Evolutionary conservation across 305 asterid species (phyloP).

Genomic region (Fraxinus greggii): DNA sequence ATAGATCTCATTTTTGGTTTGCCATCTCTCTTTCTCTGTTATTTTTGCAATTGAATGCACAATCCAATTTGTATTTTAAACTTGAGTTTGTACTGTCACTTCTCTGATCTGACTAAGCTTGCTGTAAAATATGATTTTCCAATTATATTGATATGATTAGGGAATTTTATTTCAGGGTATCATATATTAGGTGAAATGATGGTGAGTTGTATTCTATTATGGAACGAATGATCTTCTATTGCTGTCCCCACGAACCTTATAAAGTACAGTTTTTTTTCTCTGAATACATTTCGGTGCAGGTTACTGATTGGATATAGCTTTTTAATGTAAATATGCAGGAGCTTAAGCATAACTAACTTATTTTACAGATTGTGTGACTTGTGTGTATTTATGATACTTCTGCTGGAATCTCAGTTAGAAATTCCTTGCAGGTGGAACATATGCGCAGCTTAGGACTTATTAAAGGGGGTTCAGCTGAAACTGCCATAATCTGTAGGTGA

Average conservation of each 20-base stretch:
- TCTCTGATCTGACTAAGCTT: conserved; percentile 15
- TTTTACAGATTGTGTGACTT: not conserved
- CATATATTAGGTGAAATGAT: not conserved
- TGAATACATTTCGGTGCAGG: not conserved
- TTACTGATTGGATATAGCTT: conserved; percentile 9
- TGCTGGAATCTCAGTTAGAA: conserved; percentile 17
- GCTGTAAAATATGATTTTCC: conserved; percentile 5
- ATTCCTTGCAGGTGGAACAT: conserved; percentile 62
- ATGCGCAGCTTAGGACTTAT: conserved; percentile 74
- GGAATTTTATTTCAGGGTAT: not conserved
- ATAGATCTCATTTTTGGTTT: not conserved
- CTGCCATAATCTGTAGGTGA: conserved; percentile 82
- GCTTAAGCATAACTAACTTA: not conserved
- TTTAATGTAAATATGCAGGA: not conserved
- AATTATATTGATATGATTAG: conserved; percentile 5
- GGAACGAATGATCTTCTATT: not conserved
- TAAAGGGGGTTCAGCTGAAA: conserved; percentile 74
- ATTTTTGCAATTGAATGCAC: conserved; percentile 6
- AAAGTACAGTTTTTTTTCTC: not conserved
- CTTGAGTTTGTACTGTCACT: not conserved
- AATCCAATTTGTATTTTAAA: not conserved
- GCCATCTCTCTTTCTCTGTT: not conserved
- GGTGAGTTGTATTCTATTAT: not conserved
- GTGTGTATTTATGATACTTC: not conserved
- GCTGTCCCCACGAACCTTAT: not conserved